Base-by-base conservation (phyloP, 2,329 filamentous ascomycete genomes). In the Didymella sp. region DNA sequence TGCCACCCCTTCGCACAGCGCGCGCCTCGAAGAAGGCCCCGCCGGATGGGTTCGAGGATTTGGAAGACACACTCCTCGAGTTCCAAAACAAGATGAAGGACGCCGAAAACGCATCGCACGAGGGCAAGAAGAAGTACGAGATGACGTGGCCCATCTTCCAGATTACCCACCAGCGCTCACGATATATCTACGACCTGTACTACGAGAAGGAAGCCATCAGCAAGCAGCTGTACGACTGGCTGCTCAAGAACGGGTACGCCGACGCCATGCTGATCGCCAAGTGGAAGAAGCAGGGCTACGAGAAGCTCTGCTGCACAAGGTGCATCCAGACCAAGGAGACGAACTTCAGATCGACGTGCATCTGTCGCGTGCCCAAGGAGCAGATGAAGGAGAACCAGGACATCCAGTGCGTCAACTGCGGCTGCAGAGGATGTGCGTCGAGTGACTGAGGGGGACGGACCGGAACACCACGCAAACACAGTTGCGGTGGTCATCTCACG, bases 251-350 rank as follows among this genome's bases (percentile, higher is more conserved):
- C 74, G 88, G 89, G 46, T 98, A 99, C 75, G 95, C 93, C 5
- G 95, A 99, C 78, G 87, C 91, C 42, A 95, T 93, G 81, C 81
- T 99, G 73, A 98, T 99, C 73, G 95, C 95, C 13, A 99, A 99
- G 81, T 99, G 95, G 95, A 99, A 99, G 86, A 99, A 99, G 81
- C 90, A 96, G 72, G 95, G 95, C 15, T 99, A 99, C 72, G 95
- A 99, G 78, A 97, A 98, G 90, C 80, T 99, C 40, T 99, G 95
- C 78, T 99, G 95, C 76, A 82, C 97, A 52, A 87, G 93, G 61
- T 99, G 95, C 77, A 94, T 99, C 54, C 95, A 99, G 78, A 97
- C 95, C n/a, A 98, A 98, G 78, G 95, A 99, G 82, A 99, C 95
- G 27, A 99, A 99, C 78, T 99, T 98, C 81, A 95, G 94, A 77